Conservation (phyloP, 495 filamentous ascomycete genomes). For the Hyphodiscus hymeniophilus region DNA sequence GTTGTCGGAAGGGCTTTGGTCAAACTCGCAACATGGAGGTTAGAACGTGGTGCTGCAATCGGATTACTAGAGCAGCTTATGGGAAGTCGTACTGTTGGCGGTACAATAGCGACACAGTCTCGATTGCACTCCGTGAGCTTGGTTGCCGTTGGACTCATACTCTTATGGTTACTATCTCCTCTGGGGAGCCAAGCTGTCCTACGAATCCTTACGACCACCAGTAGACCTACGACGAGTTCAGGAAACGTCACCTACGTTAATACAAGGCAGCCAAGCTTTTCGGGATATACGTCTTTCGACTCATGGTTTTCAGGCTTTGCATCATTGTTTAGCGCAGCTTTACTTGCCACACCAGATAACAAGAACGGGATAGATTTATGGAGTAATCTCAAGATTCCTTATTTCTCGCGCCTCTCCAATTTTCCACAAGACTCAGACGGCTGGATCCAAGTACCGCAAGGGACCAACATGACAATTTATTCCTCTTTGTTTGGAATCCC, state of each 20-base stretch:
- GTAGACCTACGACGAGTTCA: neutral
- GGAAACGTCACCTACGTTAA: conserved; percentile 12
- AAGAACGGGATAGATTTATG: conserved; percentile 12
- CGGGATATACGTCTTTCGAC: conserved; percentile 1
- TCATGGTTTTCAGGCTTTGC: conserved; percentile 12
- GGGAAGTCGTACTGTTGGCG: conserved; percentile 18
- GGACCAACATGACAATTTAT: conserved; percentile 4
- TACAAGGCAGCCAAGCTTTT: conserved; percentile 12
- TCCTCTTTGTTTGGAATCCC: conserved; percentile 20
- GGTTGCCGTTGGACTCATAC: conserved; percentile 9
- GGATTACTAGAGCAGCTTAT: conserved; percentile 18
- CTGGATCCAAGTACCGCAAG: conserved; percentile 7
- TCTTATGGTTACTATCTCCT: conserved; percentile 17
- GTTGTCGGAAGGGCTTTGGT: conserved; percentile 13
- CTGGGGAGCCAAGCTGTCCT: conserved; percentile 16
- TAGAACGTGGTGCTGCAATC: conserved; percentile 16
- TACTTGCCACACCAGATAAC: conserved; percentile 5
- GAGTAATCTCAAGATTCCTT: conserved; percentile 20
- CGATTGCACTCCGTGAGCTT: conserved; percentile 14
- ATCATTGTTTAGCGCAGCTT: conserved; percentile 6
- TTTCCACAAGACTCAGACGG: conserved; percentile 8
- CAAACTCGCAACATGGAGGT: conserved; percentile 18
- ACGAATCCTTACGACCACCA: conserved; percentile 12
- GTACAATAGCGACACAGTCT: conserved; percentile 15
- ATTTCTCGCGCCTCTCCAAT: neutral